Evolutionary conservation across 768 basidiomycete genomes (phyloP), one percentile per base, ranked within the genome.

Genomic region (Pulveroboletus sp.): DNA sequence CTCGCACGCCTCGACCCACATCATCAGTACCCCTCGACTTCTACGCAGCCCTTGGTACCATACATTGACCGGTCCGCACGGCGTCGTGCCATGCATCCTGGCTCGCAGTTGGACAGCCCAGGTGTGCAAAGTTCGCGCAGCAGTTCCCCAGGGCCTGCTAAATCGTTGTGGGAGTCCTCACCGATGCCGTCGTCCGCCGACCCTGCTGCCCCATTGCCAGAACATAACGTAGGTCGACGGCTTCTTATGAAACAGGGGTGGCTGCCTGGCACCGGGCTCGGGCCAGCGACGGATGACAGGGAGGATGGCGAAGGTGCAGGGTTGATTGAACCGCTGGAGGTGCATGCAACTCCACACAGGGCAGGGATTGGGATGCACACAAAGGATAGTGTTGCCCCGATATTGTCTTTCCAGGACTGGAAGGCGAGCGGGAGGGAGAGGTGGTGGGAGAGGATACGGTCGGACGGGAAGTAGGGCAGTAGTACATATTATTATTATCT

Each of bases 211-310:
- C 81, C 85, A 0, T 59, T 89, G 18, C 62, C 79, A 2, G 60
- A 74, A 3, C 71, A 73, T 15, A 90, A 88, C 58, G 69, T 89
- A 46, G 89, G 88, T 0, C 81, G 86, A 58, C 75, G 72, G 33
- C 69, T 91, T 28, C 71, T 90, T 1, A 70, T 82, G 64, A 85
- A 82, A 62, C 86, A 86, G 64, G 88, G 88, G 1, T 91, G 89
- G 89, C 70, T 73, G 15, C 87, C 85, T 8, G 89, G 87, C 1
- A 67, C 68, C 9, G 59, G 63, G 18, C 69, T 79, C 21, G 21
- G 21, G 21, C 21, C 21, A 21, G 21, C 21, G 21, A 21, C 21
- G 21, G 21, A 21, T 21, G 21, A 21, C 3, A 21, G 21, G 15
- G 15, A 26, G 10, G 27, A 42, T 9, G 39, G 39, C 39, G 5